phyloP scores from a whole-genome alignment of 2,329 filamentous ascomycete species.

The Aureobasidium melanogenum region DNA sequence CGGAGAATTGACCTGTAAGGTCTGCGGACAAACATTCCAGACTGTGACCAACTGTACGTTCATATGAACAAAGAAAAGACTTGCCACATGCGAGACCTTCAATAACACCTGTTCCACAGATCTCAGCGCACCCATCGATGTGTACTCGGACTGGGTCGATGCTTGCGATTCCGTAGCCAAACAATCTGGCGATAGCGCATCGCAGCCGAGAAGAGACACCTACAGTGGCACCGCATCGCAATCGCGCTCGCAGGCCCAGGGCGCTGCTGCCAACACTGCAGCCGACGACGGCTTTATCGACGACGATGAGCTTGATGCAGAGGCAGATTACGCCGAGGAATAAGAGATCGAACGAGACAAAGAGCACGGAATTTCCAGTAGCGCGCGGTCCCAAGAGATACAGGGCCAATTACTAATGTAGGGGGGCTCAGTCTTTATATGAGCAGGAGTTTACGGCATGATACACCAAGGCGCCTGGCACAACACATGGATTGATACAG shows the following conservation, averaged over 20 bases:
- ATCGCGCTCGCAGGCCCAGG: constrained; percentile 12
- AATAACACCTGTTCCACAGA: constrained; percentile 43
- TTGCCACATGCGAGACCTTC: neutral
- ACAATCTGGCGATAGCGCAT: constrained; percentile 30
- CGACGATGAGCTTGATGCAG: constrained; percentile 27
- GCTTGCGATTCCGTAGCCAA: constrained; percentile 71
- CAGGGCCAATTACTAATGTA: neutral
- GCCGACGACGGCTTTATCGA: constrained; percentile 28
- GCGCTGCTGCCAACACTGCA: constrained; percentile 20
- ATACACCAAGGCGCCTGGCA: constrained; percentile 7
- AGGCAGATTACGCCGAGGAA: constrained; percentile 27
- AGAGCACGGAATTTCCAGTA: neutral
- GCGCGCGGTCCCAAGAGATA: neutral
- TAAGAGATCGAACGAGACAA: constrained; percentile 1
- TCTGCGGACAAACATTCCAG: constrained; percentile 90
- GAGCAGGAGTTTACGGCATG: constrained; percentile 8
- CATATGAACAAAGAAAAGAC: neutral
- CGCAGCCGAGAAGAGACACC: constrained; percentile 9
- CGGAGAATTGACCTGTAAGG: constrained; percentile 78
- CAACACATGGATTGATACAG: neutral
- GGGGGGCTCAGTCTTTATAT: constrained; percentile 4
- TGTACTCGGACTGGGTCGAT: constrained; percentile 98
- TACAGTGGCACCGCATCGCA: constrained; percentile 12
- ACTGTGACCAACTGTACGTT: constrained; percentile 80
- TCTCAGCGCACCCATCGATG: constrained; percentile 82